Evolutionary conservation across 2,329 filamentous ascomycete genomes (phyloP), one percentile per base, ranked within the genome.

Genomic region (Aureobasidium pullulans): DNA sequence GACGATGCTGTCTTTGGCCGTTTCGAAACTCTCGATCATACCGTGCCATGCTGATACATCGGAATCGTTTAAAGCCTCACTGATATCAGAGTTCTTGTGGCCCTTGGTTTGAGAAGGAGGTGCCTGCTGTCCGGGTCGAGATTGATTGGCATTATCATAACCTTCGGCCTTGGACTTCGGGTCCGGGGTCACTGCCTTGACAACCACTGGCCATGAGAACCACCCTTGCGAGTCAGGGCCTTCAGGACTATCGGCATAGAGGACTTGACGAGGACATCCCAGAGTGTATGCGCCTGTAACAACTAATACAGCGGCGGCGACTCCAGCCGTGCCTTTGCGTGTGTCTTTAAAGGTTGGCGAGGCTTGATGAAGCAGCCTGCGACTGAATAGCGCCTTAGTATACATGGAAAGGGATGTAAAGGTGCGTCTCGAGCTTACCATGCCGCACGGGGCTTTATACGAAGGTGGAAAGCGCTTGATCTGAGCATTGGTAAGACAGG

Each of bases 1-100:
- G 10, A 64, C 62, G n/a, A 71, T 63, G n/a, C 57, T 67, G n/a
- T 65, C 63, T 39, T 64, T 65, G 11, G 69, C 63, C 1, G 64
- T 60, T 15, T 63, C 61, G 23, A 70, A 60, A n/a, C 62, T 62
- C 11, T 62, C 64, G 15, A 66, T 66, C n/a, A 66, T 67, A 19
- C 59, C 53, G 29, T 66, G 61, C 69, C 68, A 71, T 13, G 68
- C 65, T 4, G 64, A 63, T 13, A 64, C 53, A 16, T 64, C 57
- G 11, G 63, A 60, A 6, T 60, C 64, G 6, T 60, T 44, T n/a
- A 60, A 23, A 46, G 61, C 60, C 2, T 62, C 64, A 42, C 61
- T 61, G 15, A 56, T 29, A 10, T 64, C 62, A 10, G 61, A 63
- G 10, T 59, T 40, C 7, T 59, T 61, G 40, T 65, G 65, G 4